These are phyloP conservation scores for Chaetomiaceae sp. DNA, from an alignment of 2,329 filamentous ascomycete genomes.

Conservation along the genomic window DNA sequence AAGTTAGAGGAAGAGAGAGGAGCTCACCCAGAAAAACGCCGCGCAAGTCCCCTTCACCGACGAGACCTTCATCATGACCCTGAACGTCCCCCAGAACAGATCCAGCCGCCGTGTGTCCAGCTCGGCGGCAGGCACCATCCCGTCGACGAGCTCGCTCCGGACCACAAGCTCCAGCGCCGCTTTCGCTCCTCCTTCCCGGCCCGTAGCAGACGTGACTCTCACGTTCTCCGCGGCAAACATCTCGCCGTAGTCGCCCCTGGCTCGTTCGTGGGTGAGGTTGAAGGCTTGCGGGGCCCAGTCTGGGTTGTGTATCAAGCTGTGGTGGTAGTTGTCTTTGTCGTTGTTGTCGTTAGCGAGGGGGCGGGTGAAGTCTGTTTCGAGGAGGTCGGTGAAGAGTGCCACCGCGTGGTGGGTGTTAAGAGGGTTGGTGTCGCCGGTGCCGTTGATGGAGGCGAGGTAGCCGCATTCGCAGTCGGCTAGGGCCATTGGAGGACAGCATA, in stretches of 20 bases:
- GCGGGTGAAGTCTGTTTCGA: slow-evolving; percentile 69
- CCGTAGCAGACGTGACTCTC: no score
- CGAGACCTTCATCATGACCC: slow-evolving; percentile 62
- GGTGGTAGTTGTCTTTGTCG: background rate
- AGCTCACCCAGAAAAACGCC: slow-evolving; percentile 71
- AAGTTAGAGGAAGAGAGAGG: background rate
- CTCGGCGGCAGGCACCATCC: slow-evolving; percentile 59
- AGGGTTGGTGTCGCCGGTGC: background rate
- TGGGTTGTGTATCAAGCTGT: slow-evolving; percentile 44
- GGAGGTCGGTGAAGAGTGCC: slow-evolving; percentile 60
- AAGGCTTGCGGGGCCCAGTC: slow-evolving; percentile 67
- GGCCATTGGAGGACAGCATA: slow-evolving; percentile 23
- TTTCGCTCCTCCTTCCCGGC: slow-evolving; percentile 30
- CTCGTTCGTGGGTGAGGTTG: slow-evolving; percentile 54
- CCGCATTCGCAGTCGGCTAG: slow-evolving; percentile 65
- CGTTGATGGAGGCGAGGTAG: slow-evolving; percentile 51
- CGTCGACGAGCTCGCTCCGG: slow-evolving; percentile 40
- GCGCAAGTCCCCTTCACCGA: slow-evolving; percentile 63
- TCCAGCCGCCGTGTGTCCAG: slow-evolving; percentile 58
- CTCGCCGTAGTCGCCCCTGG: slow-evolving; percentile 64
- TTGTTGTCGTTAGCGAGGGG: slow-evolving; percentile 24
- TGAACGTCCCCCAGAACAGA: slow-evolving; percentile 65
- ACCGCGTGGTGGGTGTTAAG: slow-evolving; percentile 24
- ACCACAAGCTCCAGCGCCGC: slow-evolving; percentile 56
- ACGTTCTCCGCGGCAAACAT: slow-evolving; percentile 53